Conservation (phyloP, 2,329 filamentous ascomycete genomes). For the Apiospora hydei region DNA sequence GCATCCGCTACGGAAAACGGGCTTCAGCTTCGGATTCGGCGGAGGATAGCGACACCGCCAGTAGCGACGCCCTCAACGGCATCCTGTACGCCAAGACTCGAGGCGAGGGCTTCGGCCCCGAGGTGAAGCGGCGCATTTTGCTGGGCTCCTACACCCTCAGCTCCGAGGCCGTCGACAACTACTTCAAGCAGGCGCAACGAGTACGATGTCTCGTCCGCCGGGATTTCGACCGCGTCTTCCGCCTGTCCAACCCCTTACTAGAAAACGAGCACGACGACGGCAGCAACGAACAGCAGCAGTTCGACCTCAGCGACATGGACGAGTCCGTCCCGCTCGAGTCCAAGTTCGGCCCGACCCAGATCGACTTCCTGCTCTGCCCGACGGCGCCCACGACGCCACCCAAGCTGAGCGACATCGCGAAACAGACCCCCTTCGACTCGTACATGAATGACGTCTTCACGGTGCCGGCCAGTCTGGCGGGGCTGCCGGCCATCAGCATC, state of each 20-base stretch:
- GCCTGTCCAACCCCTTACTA: slow-evolving; percentile 69
- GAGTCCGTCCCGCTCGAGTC: slow-evolving; percentile 59
- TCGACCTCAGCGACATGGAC: slow-evolving; percentile 67
- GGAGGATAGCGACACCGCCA: slow-evolving; percentile 53
- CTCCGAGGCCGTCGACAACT: slow-evolving; percentile 91
- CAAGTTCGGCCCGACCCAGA: slow-evolving; percentile 66
- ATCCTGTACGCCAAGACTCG: slow-evolving; percentile 80
- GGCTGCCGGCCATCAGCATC: slow-evolving; percentile 86
- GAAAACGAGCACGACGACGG: slow-evolving; percentile 29
- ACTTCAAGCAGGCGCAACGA: slow-evolving; percentile 93
- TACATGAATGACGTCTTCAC: slow-evolving; percentile 97
- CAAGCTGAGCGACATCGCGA: slow-evolving; percentile 62
- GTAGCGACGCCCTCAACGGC: slow-evolving; percentile 62
- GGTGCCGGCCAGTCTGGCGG: slow-evolving; percentile 91
- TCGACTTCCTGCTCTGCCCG: slow-evolving; percentile 88
- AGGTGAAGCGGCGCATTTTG: slow-evolving; percentile 86
- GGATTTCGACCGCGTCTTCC: slow-evolving; percentile 86
- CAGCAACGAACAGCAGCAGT: slow-evolving; percentile 52
- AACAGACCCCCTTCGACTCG: slow-evolving; percentile 68
- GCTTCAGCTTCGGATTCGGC: slow-evolving; percentile 37
- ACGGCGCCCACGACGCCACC: slow-evolving; percentile 84
- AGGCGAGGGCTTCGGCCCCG: slow-evolving; percentile 77
- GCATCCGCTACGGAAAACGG: slow-evolving; percentile 84
- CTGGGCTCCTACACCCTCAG: slow-evolving; percentile 91
- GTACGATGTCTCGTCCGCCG: slow-evolving; percentile 82